These are phyloP conservation scores for Gynostemma pentaphyllum DNA, from an alignment of 306 rosid genomes.

Conservation along the genomic window DNA sequence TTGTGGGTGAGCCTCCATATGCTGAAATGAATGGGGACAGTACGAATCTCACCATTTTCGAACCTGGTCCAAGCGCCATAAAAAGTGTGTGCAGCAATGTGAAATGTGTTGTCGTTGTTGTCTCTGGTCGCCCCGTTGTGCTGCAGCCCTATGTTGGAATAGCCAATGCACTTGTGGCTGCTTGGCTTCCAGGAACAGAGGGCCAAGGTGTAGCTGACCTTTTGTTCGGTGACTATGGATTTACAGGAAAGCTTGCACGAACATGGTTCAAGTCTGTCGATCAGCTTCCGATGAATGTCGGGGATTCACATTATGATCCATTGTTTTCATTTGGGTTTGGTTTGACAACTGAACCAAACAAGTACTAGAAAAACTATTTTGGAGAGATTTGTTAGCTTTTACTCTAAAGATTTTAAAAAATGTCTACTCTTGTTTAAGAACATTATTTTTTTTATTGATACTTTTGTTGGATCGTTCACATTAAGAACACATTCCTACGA, in stretches of 20 bases:
- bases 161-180: conserved; percentile 75
- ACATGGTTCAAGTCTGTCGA: conserved; percentile 76
- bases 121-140: conserved; percentile 87
- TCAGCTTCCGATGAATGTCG: conserved; percentile 79
- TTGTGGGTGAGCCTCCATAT: conserved; percentile 82
- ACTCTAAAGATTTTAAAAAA: too few species aligned
- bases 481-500: too few species aligned
- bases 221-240: conserved; percentile 65
- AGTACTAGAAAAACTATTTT: conserved; percentile 9
- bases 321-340: conserved; percentile 71
- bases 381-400: too few species aligned
- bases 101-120: conserved; percentile 51
- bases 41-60: conserved; percentile 53
- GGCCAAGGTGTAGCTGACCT: conserved; percentile 76
- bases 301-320: conserved; percentile 66
- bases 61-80: conserved; percentile 65
- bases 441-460: too few species aligned
- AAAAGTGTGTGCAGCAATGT: conserved; percentile 51
- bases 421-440: too few species aligned
- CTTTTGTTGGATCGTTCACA: too few species aligned
- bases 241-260: conserved; percentile 68
- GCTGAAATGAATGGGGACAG: conserved; percentile 81
- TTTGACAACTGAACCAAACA: conserved; percentile 40
- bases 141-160: conserved; percentile 50
- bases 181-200: conserved; percentile 99